Evolutionary conservation across 2,329 filamentous ascomycete species (phyloP).

Genomic region (Aspergillus proliferans): DNA sequence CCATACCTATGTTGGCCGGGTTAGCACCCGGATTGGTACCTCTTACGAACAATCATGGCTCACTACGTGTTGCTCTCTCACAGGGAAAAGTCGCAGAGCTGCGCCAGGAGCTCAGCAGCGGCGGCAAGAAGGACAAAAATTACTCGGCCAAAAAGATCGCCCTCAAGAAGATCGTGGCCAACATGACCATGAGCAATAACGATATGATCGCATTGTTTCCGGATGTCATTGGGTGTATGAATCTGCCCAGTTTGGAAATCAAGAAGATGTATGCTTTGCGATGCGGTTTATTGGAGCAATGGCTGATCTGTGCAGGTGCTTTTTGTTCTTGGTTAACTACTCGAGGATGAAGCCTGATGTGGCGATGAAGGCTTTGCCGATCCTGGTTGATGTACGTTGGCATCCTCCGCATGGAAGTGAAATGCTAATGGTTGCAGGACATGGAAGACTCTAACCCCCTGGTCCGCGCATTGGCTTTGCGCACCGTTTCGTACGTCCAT

Average conservation of each 20-base stretch:
- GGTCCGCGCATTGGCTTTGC: constrained; percentile 81
- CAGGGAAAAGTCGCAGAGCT: constrained; percentile 99
- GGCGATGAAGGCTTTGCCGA: constrained; percentile 84
- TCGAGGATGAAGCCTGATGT: constrained; percentile 89
- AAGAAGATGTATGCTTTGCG: constrained; percentile 79
- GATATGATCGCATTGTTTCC: constrained; percentile 98
- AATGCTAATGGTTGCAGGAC: constrained; percentile 51
- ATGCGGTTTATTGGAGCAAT: background rate
- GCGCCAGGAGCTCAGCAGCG: constrained; percentile 85
- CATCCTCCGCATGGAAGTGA: background rate
- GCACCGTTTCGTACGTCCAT: constrained; percentile 96
- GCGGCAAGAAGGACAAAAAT: constrained; percentile 98
- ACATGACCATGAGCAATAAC: constrained; percentile 99
- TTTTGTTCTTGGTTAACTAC: constrained; percentile 95
- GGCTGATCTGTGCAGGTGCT: constrained; percentile 62
- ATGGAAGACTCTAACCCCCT: constrained; percentile 91
- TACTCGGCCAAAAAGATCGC: constrained; percentile 92
- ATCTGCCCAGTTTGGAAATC: constrained; percentile 88
- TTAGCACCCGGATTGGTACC: background rate
- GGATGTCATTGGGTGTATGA: constrained; percentile 93
- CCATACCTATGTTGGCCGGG: background rate
- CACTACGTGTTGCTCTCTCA: constrained; percentile 24
- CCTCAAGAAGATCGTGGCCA: constrained; percentile 98
- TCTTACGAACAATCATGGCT: constrained; percentile 17
- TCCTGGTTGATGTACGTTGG: constrained; percentile 64